These are phyloP conservation scores for Hypoxylon sp. DNA, from an alignment of 2,329 filamentous ascomycete species.

Conservation along the genomic window DNA sequence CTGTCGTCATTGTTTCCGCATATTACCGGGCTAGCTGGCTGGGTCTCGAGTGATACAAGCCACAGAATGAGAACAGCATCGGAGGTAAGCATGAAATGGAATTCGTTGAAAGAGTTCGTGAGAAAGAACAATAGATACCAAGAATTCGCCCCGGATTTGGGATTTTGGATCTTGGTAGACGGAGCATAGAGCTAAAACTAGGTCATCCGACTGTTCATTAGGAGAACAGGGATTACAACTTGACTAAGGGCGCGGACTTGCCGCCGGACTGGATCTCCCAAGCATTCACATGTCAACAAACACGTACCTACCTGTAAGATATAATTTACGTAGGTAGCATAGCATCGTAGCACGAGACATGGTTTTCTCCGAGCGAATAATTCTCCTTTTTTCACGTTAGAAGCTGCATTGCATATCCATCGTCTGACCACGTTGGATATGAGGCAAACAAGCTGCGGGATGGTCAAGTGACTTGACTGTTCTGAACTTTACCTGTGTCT, in stretches of 20 bases:
- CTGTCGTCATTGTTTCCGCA: conserved; percentile 20
- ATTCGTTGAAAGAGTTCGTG: background rate
- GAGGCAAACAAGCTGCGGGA: conserved; percentile 31
- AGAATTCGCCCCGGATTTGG: conserved; percentile 27
- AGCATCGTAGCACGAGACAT: conserved; percentile 13
- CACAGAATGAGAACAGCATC: conserved; percentile 1
- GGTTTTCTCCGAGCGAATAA: conserved; percentile 10
- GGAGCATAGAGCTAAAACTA: conserved; percentile 17
- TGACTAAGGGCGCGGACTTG: conserved; percentile 26
- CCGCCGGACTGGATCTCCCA: conserved; percentile 18
- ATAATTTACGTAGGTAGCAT: conserved; percentile 1
- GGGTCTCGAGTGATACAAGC: background rate
- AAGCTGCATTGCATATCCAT: conserved; percentile 28
- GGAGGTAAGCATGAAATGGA: background rate
- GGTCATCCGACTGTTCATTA: conserved; percentile 8
- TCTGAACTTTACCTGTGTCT: background rate
- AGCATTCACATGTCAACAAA: conserved; percentile 40
- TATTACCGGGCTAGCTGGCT: background rate
- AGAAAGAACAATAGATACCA: conserved; percentile 1
- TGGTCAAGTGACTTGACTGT: conserved; percentile 27
- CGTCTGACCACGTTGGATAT: conserved; percentile 28
- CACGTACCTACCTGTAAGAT: too few species aligned
- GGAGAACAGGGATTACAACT: conserved; percentile 22
- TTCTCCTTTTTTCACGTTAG: background rate
- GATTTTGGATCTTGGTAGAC: conserved; percentile 28